These are phyloP conservation scores for Leptographium flavum DNA, from an alignment of 2,329 filamentous ascomycete genomes.

Conservation along the genomic window DNA sequence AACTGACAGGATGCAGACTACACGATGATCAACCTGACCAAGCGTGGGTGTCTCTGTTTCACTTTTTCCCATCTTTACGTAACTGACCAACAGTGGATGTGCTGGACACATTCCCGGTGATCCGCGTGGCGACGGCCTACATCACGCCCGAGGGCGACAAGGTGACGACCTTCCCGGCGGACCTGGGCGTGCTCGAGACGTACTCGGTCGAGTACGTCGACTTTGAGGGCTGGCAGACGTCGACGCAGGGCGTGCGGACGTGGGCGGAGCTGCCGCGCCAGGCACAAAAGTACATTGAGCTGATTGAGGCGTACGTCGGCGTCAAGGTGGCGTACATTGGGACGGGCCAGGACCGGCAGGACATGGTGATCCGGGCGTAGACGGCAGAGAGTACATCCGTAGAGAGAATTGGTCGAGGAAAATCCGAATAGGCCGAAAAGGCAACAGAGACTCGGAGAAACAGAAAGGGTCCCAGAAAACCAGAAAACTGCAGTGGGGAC, in stretches of 20 bases:
- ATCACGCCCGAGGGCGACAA: constrained; percentile 30
- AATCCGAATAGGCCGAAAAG: too few relatives aligned
- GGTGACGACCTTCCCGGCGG: constrained; percentile 50
- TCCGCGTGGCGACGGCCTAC: constrained; percentile 65
- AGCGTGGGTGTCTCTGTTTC: constrained; percentile 15
- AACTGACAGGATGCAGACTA: constrained; percentile 29
- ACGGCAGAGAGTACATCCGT: background rate
- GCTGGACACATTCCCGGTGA: constrained; percentile 57
- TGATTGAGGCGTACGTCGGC: constrained; percentile 51
- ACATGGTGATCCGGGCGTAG: constrained; percentile 33
- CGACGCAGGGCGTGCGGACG: constrained; percentile 43
- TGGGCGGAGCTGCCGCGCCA: constrained; percentile 50
- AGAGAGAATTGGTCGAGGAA: too few relatives aligned
- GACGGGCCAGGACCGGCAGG: constrained; percentile 49
- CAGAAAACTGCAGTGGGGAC: too few relatives aligned
- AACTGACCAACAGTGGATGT: constrained; percentile 45
- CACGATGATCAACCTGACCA: constrained; percentile 44
- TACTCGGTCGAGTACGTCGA: constrained; percentile 55
- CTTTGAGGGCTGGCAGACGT: constrained; percentile 53
- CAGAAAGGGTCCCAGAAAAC: too few relatives aligned
- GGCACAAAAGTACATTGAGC: constrained; percentile 49
- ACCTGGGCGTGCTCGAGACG: constrained; percentile 36
- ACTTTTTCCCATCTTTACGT: background rate
- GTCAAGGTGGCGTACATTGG: constrained; percentile 52
- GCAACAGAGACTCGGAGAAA: too few relatives aligned